These are phyloP conservation scores for Naganishia liquefaciens DNA, from an alignment of 1,284 basidiomycete genomes.

Conservation along the genomic window DNA sequence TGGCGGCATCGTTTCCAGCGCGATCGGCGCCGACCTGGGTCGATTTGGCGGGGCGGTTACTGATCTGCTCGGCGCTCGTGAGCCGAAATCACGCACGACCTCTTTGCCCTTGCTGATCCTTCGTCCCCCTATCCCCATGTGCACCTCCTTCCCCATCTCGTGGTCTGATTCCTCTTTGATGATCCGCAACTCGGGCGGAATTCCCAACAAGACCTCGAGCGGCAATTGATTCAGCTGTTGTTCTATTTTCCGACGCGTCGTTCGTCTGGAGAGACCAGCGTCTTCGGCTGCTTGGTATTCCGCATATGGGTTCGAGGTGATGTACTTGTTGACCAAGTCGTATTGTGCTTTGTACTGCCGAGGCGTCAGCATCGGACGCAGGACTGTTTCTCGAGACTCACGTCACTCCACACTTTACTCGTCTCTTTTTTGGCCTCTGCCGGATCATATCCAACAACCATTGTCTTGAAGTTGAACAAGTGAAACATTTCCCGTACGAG, in stretches of 20 bases:
- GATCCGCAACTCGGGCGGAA: constrained; percentile 35
- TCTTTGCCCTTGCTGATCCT: constrained; percentile 40
- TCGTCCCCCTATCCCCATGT: constrained; percentile 12
- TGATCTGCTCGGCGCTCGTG: not conserved
- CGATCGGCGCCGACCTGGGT: constrained; percentile 18
- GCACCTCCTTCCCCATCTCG: not conserved
- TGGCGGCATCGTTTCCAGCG: constrained; percentile 10
- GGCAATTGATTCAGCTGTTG: not conserved
- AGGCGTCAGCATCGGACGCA: not conserved
- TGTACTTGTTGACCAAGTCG: constrained; percentile 1
- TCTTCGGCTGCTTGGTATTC: constrained; percentile 7
- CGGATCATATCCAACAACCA: constrained; percentile 71
- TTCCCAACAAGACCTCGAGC: constrained; percentile 36
- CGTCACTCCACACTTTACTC: constrained; percentile 13
- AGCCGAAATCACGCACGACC: constrained; percentile 27
- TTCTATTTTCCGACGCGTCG: constrained; percentile 24
- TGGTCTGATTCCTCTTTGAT: not conserved
- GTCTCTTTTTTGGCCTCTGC: constrained; percentile 56
- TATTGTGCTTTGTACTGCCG: constrained; percentile 67
- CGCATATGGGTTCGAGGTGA: not conserved
- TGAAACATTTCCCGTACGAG: constrained; percentile 81
- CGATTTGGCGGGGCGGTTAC: constrained; percentile 40
- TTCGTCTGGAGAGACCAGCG: not conserved
- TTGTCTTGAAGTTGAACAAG: constrained; percentile 71
- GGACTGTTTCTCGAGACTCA: not conserved